These are phyloP conservation scores for Desmodesmus armatus DNA, from an alignment of 139 green algal species.

Conservation along the genomic window DNA sequence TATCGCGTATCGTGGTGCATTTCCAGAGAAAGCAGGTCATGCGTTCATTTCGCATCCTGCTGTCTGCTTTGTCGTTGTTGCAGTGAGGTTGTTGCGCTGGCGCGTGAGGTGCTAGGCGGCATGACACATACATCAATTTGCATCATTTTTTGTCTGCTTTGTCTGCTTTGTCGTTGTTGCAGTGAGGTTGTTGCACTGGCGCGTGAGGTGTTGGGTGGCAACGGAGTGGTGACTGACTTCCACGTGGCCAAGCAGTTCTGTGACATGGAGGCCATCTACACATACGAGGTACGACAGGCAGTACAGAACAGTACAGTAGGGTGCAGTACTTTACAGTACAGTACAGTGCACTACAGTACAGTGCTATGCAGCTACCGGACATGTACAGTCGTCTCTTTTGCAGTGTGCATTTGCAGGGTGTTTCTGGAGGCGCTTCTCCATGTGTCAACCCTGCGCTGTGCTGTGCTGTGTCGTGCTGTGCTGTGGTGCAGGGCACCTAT, in stretches of 20 bases:
- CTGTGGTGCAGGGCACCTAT: constrained; percentile 74
- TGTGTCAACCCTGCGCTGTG: neutral
- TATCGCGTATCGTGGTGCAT: no score
- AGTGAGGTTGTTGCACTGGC: constrained; percentile 85
- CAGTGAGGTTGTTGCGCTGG: constrained; percentile 84
- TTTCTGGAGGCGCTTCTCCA: neutral
- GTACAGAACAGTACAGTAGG: constrained; percentile 10
- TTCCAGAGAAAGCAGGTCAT: no score
- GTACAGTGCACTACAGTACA: constrained; percentile 7
- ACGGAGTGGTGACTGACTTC: constrained; percentile 93
- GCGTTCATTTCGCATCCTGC: no score
- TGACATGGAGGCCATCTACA: constrained; percentile 91
- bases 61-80: no score
- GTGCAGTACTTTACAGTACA: neutral
- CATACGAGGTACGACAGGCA: constrained; percentile 71
- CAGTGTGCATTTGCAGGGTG: no score
- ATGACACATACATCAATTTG: no score
- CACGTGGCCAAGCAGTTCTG: constrained; percentile 90
- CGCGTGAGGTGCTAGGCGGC: constrained; percentile 91
- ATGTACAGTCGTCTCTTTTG: neutral
- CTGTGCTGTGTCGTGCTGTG: neutral
- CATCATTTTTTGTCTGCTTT: no score
- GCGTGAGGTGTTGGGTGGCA: constrained; percentile 93
- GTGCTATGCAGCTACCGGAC: neutral
- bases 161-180: no score